Evolutionary conservation across 768 basidiomycete species (phyloP).

Genomic region (Calocybe indica): DNA sequence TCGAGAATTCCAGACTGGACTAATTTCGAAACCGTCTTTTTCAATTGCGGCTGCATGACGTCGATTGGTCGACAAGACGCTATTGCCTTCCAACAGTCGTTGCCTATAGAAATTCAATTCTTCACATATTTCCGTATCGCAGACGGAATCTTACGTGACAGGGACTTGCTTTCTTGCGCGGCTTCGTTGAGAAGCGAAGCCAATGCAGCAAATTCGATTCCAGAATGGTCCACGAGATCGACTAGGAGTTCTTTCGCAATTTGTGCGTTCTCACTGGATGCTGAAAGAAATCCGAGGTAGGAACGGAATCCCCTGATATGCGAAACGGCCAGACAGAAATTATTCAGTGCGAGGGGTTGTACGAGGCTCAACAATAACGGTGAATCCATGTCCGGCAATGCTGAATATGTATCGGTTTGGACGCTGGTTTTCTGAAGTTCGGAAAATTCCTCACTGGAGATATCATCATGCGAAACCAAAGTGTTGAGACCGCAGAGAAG

Average conservation of each 20-base stretch:
- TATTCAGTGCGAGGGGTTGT: conserved; percentile 56
- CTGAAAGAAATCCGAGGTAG: conserved; percentile 44
- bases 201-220: conserved; percentile 52
- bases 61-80: conserved; percentile 54
- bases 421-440: background rate
- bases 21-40: conserved; percentile 39
- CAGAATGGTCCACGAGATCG: conserved; percentile 60
- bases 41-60: conserved; percentile 36
- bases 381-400: conserved; percentile 1
- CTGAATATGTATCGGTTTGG: background rate
- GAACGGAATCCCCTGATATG: conserved; percentile 57
- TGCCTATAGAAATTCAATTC: conserved; percentile 27
- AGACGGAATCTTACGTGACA: conserved; percentile 7
- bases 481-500: conserved; percentile 21
- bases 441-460: conserved; percentile 1
- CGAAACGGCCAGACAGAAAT: conserved; percentile 40
- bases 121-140: background rate
- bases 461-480: background rate
- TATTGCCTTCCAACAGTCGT: conserved; percentile 45
- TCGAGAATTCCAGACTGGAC: conserved; percentile 45
- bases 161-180: conserved; percentile 22
- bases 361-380: conserved; percentile 51
- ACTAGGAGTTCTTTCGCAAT: conserved; percentile 58
- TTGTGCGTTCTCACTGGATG: conserved; percentile 56
- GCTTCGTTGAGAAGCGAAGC: conserved; percentile 38